These are phyloP conservation scores for Trichoderma parareesei DNA, from an alignment of 495 filamentous ascomycete genomes.

Conservation along the genomic window DNA sequence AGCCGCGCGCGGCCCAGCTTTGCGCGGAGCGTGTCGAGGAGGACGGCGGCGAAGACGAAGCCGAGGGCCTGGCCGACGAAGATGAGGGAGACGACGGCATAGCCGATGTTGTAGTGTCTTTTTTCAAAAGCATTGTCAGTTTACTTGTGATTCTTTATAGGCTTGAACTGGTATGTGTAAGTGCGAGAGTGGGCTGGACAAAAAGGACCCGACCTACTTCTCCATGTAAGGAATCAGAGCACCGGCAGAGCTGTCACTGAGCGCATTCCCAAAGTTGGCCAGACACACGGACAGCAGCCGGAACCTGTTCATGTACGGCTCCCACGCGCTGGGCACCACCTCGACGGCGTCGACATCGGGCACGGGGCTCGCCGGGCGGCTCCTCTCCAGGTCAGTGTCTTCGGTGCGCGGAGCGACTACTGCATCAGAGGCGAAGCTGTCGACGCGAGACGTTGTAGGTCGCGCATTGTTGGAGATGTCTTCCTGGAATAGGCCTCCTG, in stretches of 20 bases:
- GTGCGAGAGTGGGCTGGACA: not conserved
- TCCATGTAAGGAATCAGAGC: constrained; percentile 68
- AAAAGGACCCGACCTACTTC: constrained; percentile 24
- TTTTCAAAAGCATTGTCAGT: not conserved
- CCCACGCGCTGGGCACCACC: constrained; percentile 28
- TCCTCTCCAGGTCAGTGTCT: constrained; percentile 47
- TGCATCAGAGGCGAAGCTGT: constrained; percentile 18
- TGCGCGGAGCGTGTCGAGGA: constrained; percentile 48
- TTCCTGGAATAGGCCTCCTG: constrained; percentile 26
- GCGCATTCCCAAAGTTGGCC: constrained; percentile 47
- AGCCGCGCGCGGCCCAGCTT: constrained; percentile 56
- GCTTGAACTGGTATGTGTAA: constrained; percentile 1
- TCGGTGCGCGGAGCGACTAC: constrained; percentile 30
- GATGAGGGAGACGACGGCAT: constrained; percentile 67
- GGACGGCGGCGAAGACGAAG: constrained; percentile 63
- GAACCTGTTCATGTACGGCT: constrained; percentile 48
- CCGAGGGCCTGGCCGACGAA: constrained; percentile 73
- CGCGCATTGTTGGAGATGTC: constrained; percentile 21
- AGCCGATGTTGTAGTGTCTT: constrained; percentile 59
- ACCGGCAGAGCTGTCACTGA: constrained; percentile 60
- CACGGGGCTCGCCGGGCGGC: constrained; percentile 33
- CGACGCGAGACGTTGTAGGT: constrained; percentile 9
- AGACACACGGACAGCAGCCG: constrained; percentile 39
- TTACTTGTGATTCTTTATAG: not conserved
- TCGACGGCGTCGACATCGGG: constrained; percentile 13